phyloP scores from a whole-genome alignment of 139 green algal genomes.

The Tetradesmus obliquus region DNA sequence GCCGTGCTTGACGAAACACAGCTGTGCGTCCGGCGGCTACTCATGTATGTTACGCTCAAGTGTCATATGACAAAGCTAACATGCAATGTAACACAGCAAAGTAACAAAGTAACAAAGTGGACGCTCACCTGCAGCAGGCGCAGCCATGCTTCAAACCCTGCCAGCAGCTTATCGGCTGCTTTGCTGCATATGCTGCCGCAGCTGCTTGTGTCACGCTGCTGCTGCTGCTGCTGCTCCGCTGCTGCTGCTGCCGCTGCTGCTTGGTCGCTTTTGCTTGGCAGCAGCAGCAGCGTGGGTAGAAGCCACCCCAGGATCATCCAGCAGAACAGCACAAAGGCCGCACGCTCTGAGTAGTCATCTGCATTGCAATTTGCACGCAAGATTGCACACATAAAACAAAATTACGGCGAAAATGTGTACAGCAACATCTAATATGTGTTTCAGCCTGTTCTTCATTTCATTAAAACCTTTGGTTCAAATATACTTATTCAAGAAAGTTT shows the following conservation, averaged over 20 bases:
- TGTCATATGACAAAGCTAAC: no score
- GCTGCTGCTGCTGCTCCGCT: neutral
- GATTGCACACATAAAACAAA: neutral
- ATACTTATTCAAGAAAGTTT: no score
- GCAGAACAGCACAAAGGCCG: conserved; percentile 15
- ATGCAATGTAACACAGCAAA: no score
- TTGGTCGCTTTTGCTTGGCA: neutral
- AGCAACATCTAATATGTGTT: neutral
- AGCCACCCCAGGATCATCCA: conserved; percentile 3
- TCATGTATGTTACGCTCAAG: no score
- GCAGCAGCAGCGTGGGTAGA: conserved; percentile 18
- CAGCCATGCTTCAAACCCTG: neutral
- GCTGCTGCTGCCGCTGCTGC: neutral
- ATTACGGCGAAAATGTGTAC: neutral
- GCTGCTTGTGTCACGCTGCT: neutral
- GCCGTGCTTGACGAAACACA: no score
- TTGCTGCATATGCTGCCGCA: neutral
- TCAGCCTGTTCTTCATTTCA: neutral
- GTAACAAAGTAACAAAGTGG: no score
- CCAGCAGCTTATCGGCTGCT: neutral
- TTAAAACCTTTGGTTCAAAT: no score
- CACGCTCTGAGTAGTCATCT: neutral
- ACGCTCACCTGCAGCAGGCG: neutral
- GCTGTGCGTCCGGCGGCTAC: no score
- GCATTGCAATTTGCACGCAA: neutral